Base-by-base conservation (phyloP, 768 basidiomycete species). In the Boletus subparvulus region DNA sequence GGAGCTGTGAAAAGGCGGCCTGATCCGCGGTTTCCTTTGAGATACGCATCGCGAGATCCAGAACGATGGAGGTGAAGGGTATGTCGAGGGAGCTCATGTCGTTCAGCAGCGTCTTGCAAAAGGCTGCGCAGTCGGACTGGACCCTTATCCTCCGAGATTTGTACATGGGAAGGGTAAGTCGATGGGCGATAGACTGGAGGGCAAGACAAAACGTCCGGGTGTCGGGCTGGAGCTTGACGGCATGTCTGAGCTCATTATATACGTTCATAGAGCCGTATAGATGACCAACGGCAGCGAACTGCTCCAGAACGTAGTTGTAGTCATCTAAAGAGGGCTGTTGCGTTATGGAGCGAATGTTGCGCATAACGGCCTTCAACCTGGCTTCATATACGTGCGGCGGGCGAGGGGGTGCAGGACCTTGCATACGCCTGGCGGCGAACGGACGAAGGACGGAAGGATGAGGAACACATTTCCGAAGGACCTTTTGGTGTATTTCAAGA, bases 221-320 rank as follows among this genome's bases (percentile, higher is more conserved):
- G 43, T 74, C 69, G 13, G 85, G 88, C 32, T 63, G 59, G 33
- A 84, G 58, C 40, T 80, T 81, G 6, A 73, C 53, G 26, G 68
- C 61, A 33, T 61, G 62, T 40, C 67, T 65, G 56, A 93, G 69
- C 63, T 91, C 88, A 43, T 77, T 70, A 64, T 88, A 84, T 13
- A 92, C 82, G 37, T 80, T 69, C 67, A 81, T 75, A 28, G 80
- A 78, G 11, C 87, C 88, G 21, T 75, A 64, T 61, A 83, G 76
- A 64, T 92, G 81, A n/a, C 90, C 92, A 4, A 84, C 83, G 0
- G 85, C 83, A 35, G 90, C 87, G 57, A 90, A 90, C 58, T 90
- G 88, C 58, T 82, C 78, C 49, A 94, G 69, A 56, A 94, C 74
- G 64, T 85, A 86, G 67, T 92, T 80, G 69, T 88, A 93, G 69